Evolutionary conservation across 139 green algal genomes (phyloP).

Genomic region (Picochlorum sp.): DNA sequence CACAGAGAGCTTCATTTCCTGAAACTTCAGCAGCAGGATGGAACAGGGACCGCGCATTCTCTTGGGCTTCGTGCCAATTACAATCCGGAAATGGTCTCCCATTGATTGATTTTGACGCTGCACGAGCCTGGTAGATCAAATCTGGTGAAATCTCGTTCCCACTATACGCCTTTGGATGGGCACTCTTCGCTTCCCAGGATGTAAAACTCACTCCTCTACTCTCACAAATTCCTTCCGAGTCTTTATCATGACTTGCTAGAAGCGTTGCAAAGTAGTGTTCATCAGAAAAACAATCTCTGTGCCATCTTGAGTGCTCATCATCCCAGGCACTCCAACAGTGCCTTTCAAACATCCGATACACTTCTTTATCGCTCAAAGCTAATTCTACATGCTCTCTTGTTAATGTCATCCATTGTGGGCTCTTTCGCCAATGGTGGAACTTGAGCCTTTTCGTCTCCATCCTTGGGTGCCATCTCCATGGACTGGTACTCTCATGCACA

Average conservation of each 20-base stretch:
- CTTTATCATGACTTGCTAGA: constrained; percentile 8
- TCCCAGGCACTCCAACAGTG: constrained; percentile 15
- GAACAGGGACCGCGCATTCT: neutral
- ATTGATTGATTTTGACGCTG: neutral
- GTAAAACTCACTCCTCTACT: constrained; percentile 13
- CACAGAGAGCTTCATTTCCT: constrained; percentile 1
- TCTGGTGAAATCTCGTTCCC: neutral
- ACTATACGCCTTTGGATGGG: constrained; percentile 10
- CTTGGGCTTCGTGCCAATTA: constrained; percentile 2
- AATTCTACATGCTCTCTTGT: constrained; percentile 18
- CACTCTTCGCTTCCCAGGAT: neutral
- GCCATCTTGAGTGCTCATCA: constrained; percentile 8
- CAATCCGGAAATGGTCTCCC: neutral
- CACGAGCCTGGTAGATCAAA: neutral
- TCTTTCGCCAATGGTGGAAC: constrained; percentile 22
- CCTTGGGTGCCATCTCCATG: constrained; percentile 16
- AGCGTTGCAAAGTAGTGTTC: constrained; percentile 34
- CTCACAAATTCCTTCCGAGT: neutral
- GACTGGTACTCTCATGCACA: neutral
- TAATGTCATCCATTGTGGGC: constrained; percentile 23
- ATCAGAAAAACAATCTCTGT: constrained; percentile 26
- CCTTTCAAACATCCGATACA: constrained; percentile 25
- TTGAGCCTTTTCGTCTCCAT: constrained; percentile 1
- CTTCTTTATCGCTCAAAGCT: constrained; percentile 17
- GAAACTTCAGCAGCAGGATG: neutral